Base-by-base conservation (phyloP, 352 stramenopile species). In the Pythium utonaiense region DNA sequence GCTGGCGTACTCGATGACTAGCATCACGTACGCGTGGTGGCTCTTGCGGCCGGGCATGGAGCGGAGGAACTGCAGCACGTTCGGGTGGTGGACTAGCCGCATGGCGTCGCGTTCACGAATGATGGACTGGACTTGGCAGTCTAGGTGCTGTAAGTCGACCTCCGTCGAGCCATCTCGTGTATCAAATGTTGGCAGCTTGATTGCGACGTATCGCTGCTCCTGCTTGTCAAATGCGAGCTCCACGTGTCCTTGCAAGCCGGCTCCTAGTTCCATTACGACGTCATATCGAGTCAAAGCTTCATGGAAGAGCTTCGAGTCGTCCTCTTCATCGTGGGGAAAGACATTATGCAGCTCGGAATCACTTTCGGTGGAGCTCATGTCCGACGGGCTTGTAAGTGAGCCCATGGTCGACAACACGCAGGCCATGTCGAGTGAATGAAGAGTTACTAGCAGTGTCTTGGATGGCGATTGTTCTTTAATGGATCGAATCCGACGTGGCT, bases 1-100 rank as follows among this genome's bases (percentile, higher is more conserved):
- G 0, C 68, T 67, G 3, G 83, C 78, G 52, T 86, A 90, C 60
- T 96, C 85, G 31, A 89, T 83, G 40, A 93, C 78, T 45, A 96
- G 64, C 10, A 82, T 83, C 34, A 86, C 62, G 57, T 85, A 88
- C 27, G 80, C 58, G 55, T 73, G 73, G 48, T 60, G 55, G 19
- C 62, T 62, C 49, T 80, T 80, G 51, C 66, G 73, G 6, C 61
- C 60, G 4, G 53, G 49, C 27, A 68, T 31, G 19, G 55, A 64
- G n/a, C 60, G 56, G 3, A 65, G 5, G 17, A 58, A 48, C 17
- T 45, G 41, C 16, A 71, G 41, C 34, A 71, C 55, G 38, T 71
- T 64, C 3, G n/a, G 3, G 42, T 71, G 65, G 14, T 64, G 9
- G 17, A 88, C 73, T 44, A 73, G 72, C 28, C 67, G 70, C 62